Percentiles rank a stretch among this genome's conserved stretches.
These are phyloP conservation scores for Chaetomiaceae sp. DNA, from an alignment of 2,329 filamentous ascomycete species.

Conservation along the genomic window DNA sequence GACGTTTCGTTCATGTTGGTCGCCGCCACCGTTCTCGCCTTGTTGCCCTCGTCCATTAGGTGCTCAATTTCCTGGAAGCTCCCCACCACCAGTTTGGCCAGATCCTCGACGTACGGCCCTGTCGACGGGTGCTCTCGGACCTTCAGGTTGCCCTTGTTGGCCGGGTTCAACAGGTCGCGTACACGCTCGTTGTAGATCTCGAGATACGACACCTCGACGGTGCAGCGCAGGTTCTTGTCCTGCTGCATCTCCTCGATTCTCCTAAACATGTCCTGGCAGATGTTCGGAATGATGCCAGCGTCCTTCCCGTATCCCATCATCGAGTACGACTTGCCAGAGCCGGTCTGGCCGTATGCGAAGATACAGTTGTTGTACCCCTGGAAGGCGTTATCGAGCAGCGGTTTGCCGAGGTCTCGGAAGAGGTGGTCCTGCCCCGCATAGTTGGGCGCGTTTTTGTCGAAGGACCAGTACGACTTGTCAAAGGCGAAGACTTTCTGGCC, in stretches of 20 bases:
- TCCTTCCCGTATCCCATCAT: conserved; percentile 99
- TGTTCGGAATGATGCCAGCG: conserved; percentile 90
- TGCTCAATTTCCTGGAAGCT: conserved; percentile 95
- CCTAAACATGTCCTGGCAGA: conserved; percentile 97
- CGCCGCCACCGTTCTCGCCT: conserved; percentile 92
- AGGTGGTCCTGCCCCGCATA: conserved; percentile 90
- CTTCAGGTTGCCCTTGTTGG: conserved; percentile 93
- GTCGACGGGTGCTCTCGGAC: conserved; percentile 97
- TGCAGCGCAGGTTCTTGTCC: conserved; percentile 77
- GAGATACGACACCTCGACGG: conserved; percentile 95
- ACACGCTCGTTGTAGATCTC: conserved; percentile 99
- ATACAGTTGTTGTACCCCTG: conserved; percentile 99
- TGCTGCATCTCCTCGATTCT: conserved; percentile 67
- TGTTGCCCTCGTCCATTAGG: conserved; percentile 98
- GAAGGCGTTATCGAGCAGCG: conserved; percentile 95
- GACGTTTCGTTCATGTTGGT: conserved; percentile 99
- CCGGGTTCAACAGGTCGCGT: conserved; percentile 88
- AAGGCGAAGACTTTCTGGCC: conserved; percentile 87
- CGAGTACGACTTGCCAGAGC: conserved; percentile 97
- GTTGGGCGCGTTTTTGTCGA: conserved; percentile 72
- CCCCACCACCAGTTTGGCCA: conserved; percentile 89
- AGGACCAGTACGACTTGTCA: conserved; percentile 98
- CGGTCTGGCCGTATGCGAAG: conserved; percentile 97
- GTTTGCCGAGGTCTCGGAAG: conserved; percentile 81
- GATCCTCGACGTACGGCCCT: conserved; percentile 94